These are phyloP conservation scores for Trametes polyzona DNA, from an alignment of 1,284 basidiomycete genomes.

Conservation along the genomic window DNA sequence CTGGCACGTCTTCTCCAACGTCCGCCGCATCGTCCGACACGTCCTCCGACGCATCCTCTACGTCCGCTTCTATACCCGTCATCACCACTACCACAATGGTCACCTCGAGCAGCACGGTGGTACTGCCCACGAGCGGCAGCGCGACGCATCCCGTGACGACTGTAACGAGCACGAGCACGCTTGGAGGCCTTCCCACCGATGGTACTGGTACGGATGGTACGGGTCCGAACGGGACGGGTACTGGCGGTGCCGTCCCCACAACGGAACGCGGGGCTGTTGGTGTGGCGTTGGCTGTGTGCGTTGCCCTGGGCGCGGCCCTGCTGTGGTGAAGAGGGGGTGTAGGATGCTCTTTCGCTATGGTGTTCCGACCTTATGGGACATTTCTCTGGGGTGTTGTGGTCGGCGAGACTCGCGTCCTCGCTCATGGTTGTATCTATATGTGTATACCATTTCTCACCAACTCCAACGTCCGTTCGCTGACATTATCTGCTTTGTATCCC, in stretches of 20 bases:
- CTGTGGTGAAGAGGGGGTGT: slow-evolving; percentile 20
- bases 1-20: not conserved
- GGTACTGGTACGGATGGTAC: not conserved
- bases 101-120: slow-evolving; percentile 4
- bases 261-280: not conserved
- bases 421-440: not conserved
- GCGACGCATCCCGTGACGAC: not conserved
- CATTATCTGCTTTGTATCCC: no score
- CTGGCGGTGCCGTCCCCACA: not conserved
- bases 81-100: slow-evolving; percentile 10
- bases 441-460: not conserved
- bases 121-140: not conserved
- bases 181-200: not conserved
- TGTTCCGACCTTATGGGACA: not conserved
- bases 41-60: not conserved
- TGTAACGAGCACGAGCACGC: slow-evolving; percentile 14
- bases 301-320: not conserved
- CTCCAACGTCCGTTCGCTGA: no score
- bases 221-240: not conserved
- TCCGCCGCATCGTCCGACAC: not conserved
- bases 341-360: no score
- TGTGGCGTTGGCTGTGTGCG: not conserved
- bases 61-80: not conserved
- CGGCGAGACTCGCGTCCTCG: not conserved
- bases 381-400: not conserved